Conservation (phyloP, 2,329 filamentous ascomycete genomes). For the Penicillium sp. region DNA sequence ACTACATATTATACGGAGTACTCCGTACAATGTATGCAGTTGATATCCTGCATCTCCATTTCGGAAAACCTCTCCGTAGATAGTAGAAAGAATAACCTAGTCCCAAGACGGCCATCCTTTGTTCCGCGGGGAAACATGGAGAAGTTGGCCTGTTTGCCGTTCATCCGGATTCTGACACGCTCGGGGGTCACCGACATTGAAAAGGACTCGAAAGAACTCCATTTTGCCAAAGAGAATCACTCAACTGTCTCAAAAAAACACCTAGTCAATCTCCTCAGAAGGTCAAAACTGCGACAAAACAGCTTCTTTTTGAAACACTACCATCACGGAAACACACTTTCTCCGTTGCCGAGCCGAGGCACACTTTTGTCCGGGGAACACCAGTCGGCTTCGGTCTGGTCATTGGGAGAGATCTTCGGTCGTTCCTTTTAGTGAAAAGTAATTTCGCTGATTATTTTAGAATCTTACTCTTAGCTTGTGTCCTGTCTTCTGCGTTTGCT, state of each 20-base stretch:
- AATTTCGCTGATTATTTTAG: neutral
- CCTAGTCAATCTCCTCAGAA: no score
- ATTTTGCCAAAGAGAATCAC: no score
- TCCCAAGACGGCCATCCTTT: constrained; percentile 13
- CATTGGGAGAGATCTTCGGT: constrained; percentile 8
- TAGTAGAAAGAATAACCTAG: neutral
- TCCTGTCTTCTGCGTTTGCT: constrained; percentile 1
- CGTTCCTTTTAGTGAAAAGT: neutral
- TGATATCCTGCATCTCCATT: neutral
- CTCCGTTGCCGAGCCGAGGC: constrained; percentile 26
- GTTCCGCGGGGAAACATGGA: constrained; percentile 23
- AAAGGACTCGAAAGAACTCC: neutral
- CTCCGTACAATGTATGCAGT: neutral
- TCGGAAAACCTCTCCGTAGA: neutral
- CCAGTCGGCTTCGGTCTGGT: constrained; percentile 24
- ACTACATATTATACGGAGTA: neutral
- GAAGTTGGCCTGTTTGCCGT: constrained; percentile 17
- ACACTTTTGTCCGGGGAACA: constrained; percentile 20
- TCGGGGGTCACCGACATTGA: constrained; percentile 15
- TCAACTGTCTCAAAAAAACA: neutral
- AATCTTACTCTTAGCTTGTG: constrained; percentile 2
- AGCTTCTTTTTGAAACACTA: neutral
- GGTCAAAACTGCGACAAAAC: no score
- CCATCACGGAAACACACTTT: constrained; percentile 14
- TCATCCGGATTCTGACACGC: constrained; percentile 15